A percentile compares a stretch with the other conserved stretches of the same genome.
These are phyloP conservation scores for Neurospora sp. DNA, from an alignment of 495 filamentous ascomycete genomes.

Conservation along the genomic window DNA sequence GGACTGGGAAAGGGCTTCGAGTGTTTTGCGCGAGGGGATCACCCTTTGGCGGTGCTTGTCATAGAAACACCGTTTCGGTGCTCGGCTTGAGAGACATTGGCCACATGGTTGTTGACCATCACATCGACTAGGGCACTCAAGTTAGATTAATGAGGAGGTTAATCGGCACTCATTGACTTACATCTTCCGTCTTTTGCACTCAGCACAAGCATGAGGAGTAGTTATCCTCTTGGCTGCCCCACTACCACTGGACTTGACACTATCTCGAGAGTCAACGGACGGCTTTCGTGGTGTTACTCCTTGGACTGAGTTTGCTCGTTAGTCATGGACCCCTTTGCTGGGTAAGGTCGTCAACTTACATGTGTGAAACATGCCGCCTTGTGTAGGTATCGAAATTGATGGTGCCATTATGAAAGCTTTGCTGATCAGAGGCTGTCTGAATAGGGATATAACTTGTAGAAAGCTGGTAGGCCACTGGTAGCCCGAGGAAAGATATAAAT, in stretches of 20 bases:
- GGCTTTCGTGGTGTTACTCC: constrained; percentile 39
- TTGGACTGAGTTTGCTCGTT: constrained; percentile 23
- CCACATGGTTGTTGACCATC: constrained; percentile 50
- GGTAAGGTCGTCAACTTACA: constrained; percentile 21
- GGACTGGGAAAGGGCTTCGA: constrained; percentile 47
- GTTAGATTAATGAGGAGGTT: constrained; percentile 17
- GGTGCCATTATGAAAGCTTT: constrained; percentile 32
- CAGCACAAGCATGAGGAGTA: constrained; percentile 48
- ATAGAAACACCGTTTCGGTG: constrained; percentile 49
- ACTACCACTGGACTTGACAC: constrained; percentile 29
- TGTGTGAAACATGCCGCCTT: constrained; percentile 46
- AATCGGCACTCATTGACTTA: constrained; percentile 13
- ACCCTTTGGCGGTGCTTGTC: constrained; percentile 51
- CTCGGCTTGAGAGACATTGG: constrained; percentile 47
- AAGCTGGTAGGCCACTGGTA: neutral
- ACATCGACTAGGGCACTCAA: constrained; percentile 30
- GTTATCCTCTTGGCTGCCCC: constrained; percentile 40
- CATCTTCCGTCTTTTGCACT: constrained; percentile 52
- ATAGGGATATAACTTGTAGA: neutral
- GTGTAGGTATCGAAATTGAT: constrained; percentile 36
- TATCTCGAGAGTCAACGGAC: constrained; percentile 36
- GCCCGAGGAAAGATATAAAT: constrained; percentile 4
- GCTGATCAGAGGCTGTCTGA: neutral
- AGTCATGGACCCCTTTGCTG: neutral
- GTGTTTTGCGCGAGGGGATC: constrained; percentile 49